Conservation (phyloP, 495 filamentous ascomycete species). For the Hypoxylon rickii region DNA sequence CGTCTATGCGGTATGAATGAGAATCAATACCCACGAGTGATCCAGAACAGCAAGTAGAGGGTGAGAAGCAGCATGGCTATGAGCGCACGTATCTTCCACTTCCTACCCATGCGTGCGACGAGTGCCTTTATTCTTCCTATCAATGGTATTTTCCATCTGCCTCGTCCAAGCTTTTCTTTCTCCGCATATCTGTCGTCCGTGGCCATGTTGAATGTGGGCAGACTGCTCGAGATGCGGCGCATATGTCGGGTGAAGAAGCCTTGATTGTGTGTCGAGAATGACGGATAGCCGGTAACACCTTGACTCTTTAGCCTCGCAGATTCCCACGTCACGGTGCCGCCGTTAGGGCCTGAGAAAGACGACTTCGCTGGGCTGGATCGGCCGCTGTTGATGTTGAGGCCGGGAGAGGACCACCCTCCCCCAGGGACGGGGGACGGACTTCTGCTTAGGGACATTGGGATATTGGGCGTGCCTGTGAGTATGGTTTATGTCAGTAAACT, state of each 20-base stretch:
- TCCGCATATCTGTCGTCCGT: conserved; percentile 59
- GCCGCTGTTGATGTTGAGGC: conserved; percentile 71
- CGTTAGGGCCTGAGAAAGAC: conserved; percentile 53
- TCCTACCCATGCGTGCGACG: conserved; percentile 49
- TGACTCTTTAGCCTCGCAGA: conserved; percentile 75
- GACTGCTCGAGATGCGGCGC: conserved; percentile 69
- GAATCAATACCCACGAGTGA: conserved; percentile 61
- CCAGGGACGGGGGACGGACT: conserved; percentile 81
- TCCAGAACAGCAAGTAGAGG: conserved; percentile 67
- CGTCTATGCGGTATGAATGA: not conserved
- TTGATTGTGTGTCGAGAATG: conserved; percentile 76
- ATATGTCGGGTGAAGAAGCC: conserved; percentile 84
- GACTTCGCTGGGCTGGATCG: conserved; percentile 64
- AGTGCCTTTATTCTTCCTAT: conserved; percentile 44
- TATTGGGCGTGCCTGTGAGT: conserved; percentile 50
- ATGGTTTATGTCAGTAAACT: conserved; percentile 14
- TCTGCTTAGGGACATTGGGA: conserved; percentile 78
- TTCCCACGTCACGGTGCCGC: conserved; percentile 75
- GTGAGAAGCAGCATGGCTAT: conserved; percentile 64
- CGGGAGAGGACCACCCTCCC: conserved; percentile 87
- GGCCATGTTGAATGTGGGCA: conserved; percentile 68
- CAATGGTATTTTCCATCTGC: conserved; percentile 47
- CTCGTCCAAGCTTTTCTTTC: conserved; percentile 73
- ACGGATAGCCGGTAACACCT: conserved; percentile 71
- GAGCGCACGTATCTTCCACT: conserved; percentile 62